Percentiles rank a stretch among this genome's conserved stretches.
These are phyloP conservation scores for Lentinula detonsa DNA, from an alignment of 768 basidiomycete species.

Conservation along the genomic window DNA sequence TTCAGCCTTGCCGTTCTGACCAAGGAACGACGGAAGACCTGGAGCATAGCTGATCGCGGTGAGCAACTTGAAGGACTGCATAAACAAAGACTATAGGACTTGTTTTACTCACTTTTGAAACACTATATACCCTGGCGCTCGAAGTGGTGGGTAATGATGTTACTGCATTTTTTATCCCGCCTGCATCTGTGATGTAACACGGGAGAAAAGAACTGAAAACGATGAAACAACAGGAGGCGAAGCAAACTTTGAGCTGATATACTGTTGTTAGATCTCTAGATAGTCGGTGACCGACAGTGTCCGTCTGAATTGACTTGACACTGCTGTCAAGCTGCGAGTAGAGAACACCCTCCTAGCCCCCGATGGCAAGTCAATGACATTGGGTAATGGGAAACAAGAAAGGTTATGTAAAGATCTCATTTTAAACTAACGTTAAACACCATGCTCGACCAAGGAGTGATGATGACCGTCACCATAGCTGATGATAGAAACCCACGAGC, in stretches of 20 bases:
- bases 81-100: too few relatives aligned
- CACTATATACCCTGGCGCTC: slow-evolving; percentile 20
- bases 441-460: slow-evolving; percentile 17
- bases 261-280: slow-evolving; percentile 25
- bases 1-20: slow-evolving; percentile 28
- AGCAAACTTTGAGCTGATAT: slow-evolving; percentile 18
- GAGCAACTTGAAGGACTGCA: too few relatives aligned
- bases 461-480: slow-evolving; percentile 13
- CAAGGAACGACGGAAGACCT: slow-evolving; percentile 32
- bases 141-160: slow-evolving; percentile 29
- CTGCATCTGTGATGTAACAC: slow-evolving; percentile 28
- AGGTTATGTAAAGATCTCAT: background rate
- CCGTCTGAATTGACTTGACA: slow-evolving; percentile 12
- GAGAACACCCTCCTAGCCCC: slow-evolving; percentile 28
- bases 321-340: slow-evolving; percentile 23
- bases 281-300: slow-evolving; percentile 15
- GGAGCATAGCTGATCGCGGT: background rate
- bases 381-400: slow-evolving; percentile 29
- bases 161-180: slow-evolving; percentile 29
- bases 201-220: slow-evolving; percentile 29
- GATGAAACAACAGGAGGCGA: slow-evolving; percentile 14
- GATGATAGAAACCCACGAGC: slow-evolving; percentile 12
- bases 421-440: slow-evolving; percentile 6
- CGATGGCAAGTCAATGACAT: slow-evolving; percentile 19
- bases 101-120: slow-evolving; percentile 22